phyloP scores from a whole-genome alignment of 306 rosid species.

The Rosa multiflora region DNA sequence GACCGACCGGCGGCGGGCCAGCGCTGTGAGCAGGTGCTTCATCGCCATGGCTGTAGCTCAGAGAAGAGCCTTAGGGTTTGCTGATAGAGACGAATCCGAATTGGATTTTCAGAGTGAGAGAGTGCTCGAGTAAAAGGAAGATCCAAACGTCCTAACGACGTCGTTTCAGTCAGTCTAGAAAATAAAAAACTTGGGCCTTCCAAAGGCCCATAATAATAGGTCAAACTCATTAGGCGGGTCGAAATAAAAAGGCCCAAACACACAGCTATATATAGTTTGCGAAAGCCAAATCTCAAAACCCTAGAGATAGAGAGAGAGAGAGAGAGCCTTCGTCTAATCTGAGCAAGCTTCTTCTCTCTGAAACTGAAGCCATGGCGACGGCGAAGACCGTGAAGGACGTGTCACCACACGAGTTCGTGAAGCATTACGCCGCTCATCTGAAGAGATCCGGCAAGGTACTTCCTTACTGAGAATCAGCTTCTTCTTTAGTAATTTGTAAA shows the following conservation, averaged over 20 bases:
- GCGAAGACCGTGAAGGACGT: constrained; percentile 55
- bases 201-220: not conserved
- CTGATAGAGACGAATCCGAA: not conserved
- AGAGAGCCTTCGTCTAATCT: not conserved
- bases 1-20: constrained; percentile 56
- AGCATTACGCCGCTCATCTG: constrained; percentile 53
- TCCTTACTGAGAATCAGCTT: not conserved
- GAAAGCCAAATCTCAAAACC: not conserved
- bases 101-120: not conserved
- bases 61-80: constrained; percentile 48
- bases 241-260: not conserved
- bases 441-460: constrained; percentile 57
- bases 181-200: not conserved
- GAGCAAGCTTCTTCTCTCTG: not conserved
- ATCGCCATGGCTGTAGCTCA: constrained; percentile 58
- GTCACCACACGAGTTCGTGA: constrained; percentile 56
- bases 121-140: not conserved
- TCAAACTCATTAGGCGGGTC: not conserved
- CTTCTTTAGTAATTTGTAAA: not conserved
- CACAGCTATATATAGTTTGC: constrained; percentile 4
- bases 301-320: constrained; percentile 13
- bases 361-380: constrained; percentile 37
- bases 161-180: not conserved
- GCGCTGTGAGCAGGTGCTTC: constrained; percentile 60
- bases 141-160: not conserved